phyloP scores from a whole-genome alignment of 495 filamentous ascomycete species.

The Collariella sp. region DNA sequence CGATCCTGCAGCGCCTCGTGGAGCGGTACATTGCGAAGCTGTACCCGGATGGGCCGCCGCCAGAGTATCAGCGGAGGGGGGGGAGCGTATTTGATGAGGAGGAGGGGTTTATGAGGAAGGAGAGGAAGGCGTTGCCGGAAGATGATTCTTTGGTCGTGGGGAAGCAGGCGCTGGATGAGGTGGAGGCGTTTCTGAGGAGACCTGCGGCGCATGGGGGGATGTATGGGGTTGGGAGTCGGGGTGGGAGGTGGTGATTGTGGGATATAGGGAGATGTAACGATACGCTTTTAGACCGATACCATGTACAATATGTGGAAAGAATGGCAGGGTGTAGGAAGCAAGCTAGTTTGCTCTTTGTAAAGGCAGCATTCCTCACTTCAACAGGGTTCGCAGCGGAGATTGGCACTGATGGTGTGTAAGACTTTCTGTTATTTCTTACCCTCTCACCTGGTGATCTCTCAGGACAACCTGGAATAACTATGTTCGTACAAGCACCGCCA shows the following conservation, averaged over 20 bases:
- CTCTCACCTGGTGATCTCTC: neutral
- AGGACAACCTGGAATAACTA: neutral
- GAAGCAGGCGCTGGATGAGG: neutral
- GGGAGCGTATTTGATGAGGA: neutral
- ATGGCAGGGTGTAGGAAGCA: neutral
- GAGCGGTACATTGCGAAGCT: conserved; percentile 19
- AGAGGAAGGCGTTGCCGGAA: neutral
- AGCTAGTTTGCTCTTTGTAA: neutral
- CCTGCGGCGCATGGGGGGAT: too few relatives aligned
- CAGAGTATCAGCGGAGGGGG: conserved; percentile 7
- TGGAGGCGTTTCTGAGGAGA: neutral
- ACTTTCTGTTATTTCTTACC: neutral
- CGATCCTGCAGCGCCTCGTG: conserved; percentile 25
- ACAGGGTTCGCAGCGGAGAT: neutral
- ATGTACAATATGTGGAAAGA: too few relatives aligned
- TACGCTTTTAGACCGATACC: too few relatives aligned
- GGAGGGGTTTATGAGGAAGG: neutral
- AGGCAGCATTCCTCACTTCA: neutral
- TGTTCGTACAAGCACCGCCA: too few relatives aligned
- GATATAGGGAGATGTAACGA: too few relatives aligned
- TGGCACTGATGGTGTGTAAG: neutral
- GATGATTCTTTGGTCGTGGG: neutral
- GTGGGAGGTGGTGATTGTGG: too few relatives aligned
- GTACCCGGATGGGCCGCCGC: conserved; percentile 7
- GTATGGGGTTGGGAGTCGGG: too few relatives aligned